Evolutionary conservation across 495 filamentous ascomycete genomes (phyloP).

Genomic region (Poronia punctata): DNA sequence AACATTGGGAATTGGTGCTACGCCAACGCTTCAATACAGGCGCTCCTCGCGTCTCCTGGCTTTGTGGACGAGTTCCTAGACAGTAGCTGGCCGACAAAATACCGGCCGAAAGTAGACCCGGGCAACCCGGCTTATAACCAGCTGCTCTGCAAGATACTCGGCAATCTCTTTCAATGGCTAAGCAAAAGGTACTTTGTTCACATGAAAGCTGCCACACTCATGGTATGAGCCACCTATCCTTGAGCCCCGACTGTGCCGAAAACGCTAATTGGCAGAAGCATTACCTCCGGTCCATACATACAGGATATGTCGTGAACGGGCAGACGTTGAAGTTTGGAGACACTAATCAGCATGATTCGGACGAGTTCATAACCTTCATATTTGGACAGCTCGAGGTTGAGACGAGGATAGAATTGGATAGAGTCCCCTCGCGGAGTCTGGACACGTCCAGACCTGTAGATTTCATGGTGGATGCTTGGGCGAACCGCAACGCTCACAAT

Average conservation of each 20-base stretch:
- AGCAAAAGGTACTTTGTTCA: constrained; percentile 56
- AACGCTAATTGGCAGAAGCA: constrained; percentile 16
- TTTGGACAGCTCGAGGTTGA: constrained; percentile 34
- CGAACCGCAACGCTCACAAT: constrained; percentile 18
- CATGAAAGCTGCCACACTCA: constrained; percentile 54
- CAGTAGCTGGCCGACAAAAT: constrained; percentile 16
- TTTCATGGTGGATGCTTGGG: constrained; percentile 25
- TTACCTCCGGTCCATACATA: constrained; percentile 30
- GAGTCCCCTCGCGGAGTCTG: constrained; percentile 6
- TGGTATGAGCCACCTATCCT: constrained; percentile 39
- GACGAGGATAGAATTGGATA: constrained; percentile 21
- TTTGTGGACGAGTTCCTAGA: constrained; percentile 61
- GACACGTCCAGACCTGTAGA: constrained; percentile 17
- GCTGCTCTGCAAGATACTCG: constrained; percentile 67
- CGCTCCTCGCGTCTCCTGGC: constrained; percentile 65
- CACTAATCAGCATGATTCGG: constrained; percentile 34
- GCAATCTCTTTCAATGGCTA: constrained; percentile 61
- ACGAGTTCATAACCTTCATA: constrained; percentile 37
- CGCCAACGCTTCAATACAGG: constrained; percentile 83
- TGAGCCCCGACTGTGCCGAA: neutral
- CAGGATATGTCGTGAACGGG: constrained; percentile 12
- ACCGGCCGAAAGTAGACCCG: constrained; percentile 40
- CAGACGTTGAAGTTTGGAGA: constrained; percentile 27
- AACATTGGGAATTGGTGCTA: constrained; percentile 85
- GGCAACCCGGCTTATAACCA: constrained; percentile 71